These are phyloP conservation scores for Candida sanyiensis DNA, from an alignment of 805 yeast genomes.

Conservation along the genomic window DNA sequence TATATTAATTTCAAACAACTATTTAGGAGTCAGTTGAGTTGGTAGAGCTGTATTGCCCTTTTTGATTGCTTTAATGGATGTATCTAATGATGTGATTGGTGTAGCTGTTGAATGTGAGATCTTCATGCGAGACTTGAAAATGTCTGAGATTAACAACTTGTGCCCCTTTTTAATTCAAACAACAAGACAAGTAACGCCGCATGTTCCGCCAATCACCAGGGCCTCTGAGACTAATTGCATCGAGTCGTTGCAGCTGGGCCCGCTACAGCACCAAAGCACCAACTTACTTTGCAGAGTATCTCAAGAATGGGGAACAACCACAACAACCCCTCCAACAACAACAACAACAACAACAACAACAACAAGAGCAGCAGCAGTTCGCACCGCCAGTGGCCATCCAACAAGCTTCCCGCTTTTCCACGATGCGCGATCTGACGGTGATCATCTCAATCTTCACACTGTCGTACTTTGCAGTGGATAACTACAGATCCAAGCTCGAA, in stretches of 20 bases:
- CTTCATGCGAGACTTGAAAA: too few species aligned
- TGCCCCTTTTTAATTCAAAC: background rate
- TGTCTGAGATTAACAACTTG: too few species aligned
- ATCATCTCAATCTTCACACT: constrained; percentile 39
- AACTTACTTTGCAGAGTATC: constrained; percentile 7
- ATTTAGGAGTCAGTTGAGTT: background rate
- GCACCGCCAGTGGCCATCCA: background rate
- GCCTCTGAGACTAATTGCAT: background rate
- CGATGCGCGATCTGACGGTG: constrained; percentile 35
- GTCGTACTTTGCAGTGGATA: constrained; percentile 47
- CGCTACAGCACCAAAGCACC: constrained; percentile 6
- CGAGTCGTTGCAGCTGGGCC: too few species aligned
- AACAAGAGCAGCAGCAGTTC: background rate
- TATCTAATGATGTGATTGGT: too few species aligned
- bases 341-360: background rate
- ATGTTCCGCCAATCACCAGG: background rate
- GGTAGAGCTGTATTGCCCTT: constrained; percentile 4
- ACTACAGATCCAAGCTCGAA: constrained; percentile 37
- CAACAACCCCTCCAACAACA: background rate
- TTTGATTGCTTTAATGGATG: too few species aligned
- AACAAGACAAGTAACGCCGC: background rate
- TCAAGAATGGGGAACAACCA: background rate
- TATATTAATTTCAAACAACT: constrained; percentile 2
- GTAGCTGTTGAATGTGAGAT: too few species aligned
- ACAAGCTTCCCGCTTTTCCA: constrained; percentile 6